A percentile compares a stretch with the other conserved stretches of the same genome.
phyloP scores from a whole-genome alignment of 257 asterid genomes.

The Perilla frutescens region DNA sequence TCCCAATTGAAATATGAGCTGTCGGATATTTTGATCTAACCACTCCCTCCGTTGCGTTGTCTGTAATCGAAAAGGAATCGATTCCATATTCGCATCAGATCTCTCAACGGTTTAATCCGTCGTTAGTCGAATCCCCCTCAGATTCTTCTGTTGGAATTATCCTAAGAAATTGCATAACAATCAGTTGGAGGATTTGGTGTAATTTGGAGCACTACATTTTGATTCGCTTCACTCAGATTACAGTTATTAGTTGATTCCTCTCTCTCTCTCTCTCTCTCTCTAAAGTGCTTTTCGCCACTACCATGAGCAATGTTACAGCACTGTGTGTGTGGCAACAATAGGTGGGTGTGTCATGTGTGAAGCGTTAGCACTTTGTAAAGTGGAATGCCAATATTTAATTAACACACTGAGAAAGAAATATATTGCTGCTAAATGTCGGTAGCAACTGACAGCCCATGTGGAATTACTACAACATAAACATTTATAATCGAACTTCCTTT shows the following conservation, averaged over 20 bases:
- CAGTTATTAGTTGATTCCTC: slow-evolving; percentile 39
- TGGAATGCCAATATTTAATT: slow-evolving; percentile 9
- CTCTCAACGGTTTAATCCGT: slow-evolving; percentile 47
- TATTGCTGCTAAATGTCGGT: slow-evolving; percentile 52
- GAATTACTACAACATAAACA: slow-evolving; percentile 36
- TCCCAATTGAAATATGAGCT: slow-evolving; percentile 35
- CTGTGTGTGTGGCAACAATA: slow-evolving; percentile 9
- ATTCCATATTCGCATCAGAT: slow-evolving; percentile 40
- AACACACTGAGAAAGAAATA: slow-evolving; percentile 18
- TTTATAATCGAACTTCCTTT: slow-evolving; percentile 21
- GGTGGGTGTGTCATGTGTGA: slow-evolving; percentile 30
- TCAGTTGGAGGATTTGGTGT: slow-evolving; percentile 15
- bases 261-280: slow-evolving; percentile 29
- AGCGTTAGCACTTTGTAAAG: slow-evolving; percentile 22
- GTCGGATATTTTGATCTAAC: slow-evolving; percentile 30
- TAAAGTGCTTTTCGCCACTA: no score
- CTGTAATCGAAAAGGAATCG: slow-evolving; percentile 15
- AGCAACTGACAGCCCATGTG: slow-evolving; percentile 46
- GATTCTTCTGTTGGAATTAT: slow-evolving; percentile 38
- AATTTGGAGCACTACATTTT: slow-evolving; percentile 27
- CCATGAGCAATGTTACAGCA: not conserved
- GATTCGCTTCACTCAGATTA: slow-evolving; percentile 18
- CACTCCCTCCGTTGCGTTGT: slow-evolving; percentile 19
- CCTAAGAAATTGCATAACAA: slow-evolving; percentile 1
- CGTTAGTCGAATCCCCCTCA: slow-evolving; percentile 34